Base-by-base conservation (phyloP, 1,284 basidiomycete genomes). In the Tilletia indica region DNA sequence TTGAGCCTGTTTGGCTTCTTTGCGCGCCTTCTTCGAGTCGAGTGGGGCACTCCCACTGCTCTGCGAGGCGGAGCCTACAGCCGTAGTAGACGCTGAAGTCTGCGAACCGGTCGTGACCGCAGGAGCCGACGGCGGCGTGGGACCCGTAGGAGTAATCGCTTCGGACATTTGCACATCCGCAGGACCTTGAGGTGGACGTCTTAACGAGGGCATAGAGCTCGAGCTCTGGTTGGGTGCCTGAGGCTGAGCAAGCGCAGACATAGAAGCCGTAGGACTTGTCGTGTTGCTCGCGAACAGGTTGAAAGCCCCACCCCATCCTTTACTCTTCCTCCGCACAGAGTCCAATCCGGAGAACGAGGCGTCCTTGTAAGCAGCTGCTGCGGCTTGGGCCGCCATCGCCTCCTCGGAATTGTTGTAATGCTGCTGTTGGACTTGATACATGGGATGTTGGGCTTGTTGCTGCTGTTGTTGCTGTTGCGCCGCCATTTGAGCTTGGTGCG, bases 11-110 rank as follows among this genome's bases (percentile, higher is more conserved):
- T 94, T 91, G 0, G 92, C 92, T 85, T 95, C 92, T 87, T 95
- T 94, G 87, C 93, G 94, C 74, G 89, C 88, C 85, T 92, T 91
- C 87, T 95, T 94, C 72, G 90, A 88, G 82, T 96, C 93, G 73
- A 86, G 86, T 69, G 86, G 86, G 39, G 85, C 85, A 36, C 25
- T 31, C 14, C 42, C 42, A 14, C 42, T 45, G 42, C 42, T 45
- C 42, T 45, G 42, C 6, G 42, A 45, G 9, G 9, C 42, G 14
- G 42, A 45, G 6, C 42, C 42, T 9, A 45, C 42, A 45, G 42
- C 42, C 42, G 42, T 45, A 8, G 42, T 45, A 8, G 42, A 45
- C 9, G 42, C 42, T 45, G 42, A 45, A 14, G 42, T 8, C 14
- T 45, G 42, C n/a, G 51, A n/a, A 54, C 51, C n/a, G 51, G 6